phyloP scores from a whole-genome alignment of 495 filamentous ascomycete species.

The Talaromyces adpressus region DNA sequence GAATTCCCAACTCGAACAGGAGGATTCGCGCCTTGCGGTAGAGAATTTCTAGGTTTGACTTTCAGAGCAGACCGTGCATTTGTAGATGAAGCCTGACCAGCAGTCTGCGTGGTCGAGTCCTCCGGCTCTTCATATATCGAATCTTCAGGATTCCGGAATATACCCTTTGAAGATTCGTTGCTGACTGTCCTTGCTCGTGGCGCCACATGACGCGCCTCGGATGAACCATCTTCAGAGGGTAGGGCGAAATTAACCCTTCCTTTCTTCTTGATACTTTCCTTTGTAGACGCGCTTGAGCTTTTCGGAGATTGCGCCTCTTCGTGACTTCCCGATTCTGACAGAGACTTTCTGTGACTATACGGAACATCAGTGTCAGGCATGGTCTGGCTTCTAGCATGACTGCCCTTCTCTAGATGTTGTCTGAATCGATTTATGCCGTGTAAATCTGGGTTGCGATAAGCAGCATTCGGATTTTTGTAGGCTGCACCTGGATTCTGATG shows the following conservation, averaged over 20 bases:
- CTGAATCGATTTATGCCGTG: slow-evolving; percentile 9
- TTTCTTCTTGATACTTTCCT: slow-evolving; percentile 20
- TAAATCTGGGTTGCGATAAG: slow-evolving; percentile 46
- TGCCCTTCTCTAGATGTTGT: slow-evolving; percentile 52
- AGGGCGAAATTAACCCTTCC: slow-evolving; percentile 37
- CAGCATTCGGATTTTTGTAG: slow-evolving; percentile 47
- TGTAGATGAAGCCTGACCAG: slow-evolving; percentile 28
- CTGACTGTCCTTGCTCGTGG: slow-evolving; percentile 28
- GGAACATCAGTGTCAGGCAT: slow-evolving; percentile 35
- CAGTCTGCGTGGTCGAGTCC: slow-evolving; percentile 21
- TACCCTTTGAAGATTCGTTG: slow-evolving; percentile 33
- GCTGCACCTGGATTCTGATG: slow-evolving; percentile 63
- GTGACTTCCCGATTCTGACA: slow-evolving; percentile 5
- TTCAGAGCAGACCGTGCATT: slow-evolving; percentile 45
- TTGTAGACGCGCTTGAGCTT: background rate
- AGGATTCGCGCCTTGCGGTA: slow-evolving; percentile 42
- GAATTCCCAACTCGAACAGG: slow-evolving; percentile 34
- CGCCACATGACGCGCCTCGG: slow-evolving; percentile 9
- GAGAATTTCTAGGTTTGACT: slow-evolving; percentile 47
- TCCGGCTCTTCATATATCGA: slow-evolving; percentile 86
- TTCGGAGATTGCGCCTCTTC: slow-evolving; percentile 5
- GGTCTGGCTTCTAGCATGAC: slow-evolving; percentile 56
- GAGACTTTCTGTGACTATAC: slow-evolving; percentile 10
- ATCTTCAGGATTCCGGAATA: slow-evolving; percentile 57
- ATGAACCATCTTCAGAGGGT: slow-evolving; percentile 20